Evolutionary conservation across 768 basidiomycete species (phyloP).

Genomic region (Xerocomellus amylosporus): DNA sequence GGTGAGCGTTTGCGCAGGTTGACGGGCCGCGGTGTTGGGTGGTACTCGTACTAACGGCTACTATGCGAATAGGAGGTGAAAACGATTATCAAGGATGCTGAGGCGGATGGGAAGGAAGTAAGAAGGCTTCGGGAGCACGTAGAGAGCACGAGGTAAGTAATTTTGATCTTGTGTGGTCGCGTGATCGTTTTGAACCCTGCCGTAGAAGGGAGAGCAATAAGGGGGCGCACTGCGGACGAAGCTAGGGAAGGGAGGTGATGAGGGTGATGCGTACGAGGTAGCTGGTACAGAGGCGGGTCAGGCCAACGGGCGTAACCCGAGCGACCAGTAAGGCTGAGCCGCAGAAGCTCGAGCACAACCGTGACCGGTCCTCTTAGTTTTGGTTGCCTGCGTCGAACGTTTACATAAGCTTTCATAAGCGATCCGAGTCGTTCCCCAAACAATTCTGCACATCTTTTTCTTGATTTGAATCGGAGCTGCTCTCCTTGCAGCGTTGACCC

Average conservation of each 20-base stretch:
- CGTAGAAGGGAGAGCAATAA: background rate
- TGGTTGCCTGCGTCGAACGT: no score
- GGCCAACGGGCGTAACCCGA: background rate
- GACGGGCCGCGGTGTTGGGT: background rate
- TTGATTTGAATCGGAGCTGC: no score
- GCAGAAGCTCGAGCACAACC: background rate
- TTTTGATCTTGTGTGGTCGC: background rate
- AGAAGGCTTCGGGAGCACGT: background rate
- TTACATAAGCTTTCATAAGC: no score
- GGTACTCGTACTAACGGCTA: background rate
- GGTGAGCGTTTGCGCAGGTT: constrained; percentile 4
- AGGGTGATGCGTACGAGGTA: background rate
- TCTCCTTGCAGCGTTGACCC: background rate
- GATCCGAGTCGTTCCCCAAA: no score
- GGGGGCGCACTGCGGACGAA: background rate
- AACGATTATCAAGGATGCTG: constrained; percentile 1
- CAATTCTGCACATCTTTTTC: no score
- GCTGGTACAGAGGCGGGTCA: background rate
- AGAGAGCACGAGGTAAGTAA: background rate
- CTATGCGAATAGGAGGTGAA: constrained; percentile 1
- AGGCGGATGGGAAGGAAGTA: background rate
- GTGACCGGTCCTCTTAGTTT: no score
- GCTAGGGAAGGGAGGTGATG: background rate
- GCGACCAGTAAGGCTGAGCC: background rate
- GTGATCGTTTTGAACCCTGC: background rate